Evolutionary conservation across 2,329 filamentous ascomycete species (phyloP).

Genomic region (Zymoseptoria passerinii): DNA sequence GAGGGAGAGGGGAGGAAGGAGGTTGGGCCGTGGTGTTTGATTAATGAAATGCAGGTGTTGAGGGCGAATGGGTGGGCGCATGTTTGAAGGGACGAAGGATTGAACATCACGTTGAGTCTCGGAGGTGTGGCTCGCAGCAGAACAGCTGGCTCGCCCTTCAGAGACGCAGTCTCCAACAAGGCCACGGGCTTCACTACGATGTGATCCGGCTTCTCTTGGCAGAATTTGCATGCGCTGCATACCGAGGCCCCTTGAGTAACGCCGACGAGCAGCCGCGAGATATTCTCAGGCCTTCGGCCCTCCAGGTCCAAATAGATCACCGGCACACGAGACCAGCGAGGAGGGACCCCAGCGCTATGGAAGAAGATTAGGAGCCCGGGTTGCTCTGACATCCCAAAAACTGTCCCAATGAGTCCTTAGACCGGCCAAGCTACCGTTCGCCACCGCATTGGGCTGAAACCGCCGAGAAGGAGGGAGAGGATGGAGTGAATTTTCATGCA

Average conservation of each 20-base stretch:
- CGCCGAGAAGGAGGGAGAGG: no score
- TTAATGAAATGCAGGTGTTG: conserved; percentile 26
- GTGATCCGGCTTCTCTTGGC: not conserved
- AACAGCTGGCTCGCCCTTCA: not conserved
- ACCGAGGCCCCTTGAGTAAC: not conserved
- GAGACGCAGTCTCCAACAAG: not conserved
- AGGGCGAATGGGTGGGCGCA: conserved; percentile 24
- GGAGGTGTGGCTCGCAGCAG: not conserved
- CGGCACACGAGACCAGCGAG: no score
- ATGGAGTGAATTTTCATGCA: not conserved
- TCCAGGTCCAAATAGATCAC: no score
- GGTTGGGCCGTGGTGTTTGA: conserved; percentile 22
- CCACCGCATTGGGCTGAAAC: no score
- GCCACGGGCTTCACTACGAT: not conserved
- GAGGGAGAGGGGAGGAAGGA: conserved; percentile 24
- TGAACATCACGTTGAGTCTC: not conserved
- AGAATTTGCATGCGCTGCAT: not conserved
- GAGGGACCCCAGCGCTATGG: no score
- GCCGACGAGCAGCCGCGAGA: not conserved
- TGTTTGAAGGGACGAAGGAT: conserved; percentile 13
- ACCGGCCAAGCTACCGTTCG: no score
- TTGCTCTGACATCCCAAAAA: no score
- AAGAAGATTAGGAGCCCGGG: no score
- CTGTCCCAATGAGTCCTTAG: no score
- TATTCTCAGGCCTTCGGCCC: not conserved